Evolutionary conservation across 192 early-diverging fungal genomes (phyloP).

Genomic region (Chytriomyces sp.): DNA sequence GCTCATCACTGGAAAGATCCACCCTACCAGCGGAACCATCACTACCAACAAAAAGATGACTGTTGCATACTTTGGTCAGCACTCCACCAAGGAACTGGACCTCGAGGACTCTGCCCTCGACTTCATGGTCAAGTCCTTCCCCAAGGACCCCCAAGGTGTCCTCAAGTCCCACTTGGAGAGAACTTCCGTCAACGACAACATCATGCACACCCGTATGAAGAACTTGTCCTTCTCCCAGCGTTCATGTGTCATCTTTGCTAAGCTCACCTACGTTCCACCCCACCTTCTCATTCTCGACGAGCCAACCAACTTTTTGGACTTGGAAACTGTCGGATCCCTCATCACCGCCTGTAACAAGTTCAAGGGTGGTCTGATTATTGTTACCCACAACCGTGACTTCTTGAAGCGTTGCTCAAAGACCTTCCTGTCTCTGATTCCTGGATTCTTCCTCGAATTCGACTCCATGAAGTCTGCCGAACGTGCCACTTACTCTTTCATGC

Average conservation of each 20-base stretch:
- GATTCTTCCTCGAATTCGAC: conserved; percentile 39
- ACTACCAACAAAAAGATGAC: conserved; percentile 79
- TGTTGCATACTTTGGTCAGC: conserved; percentile 85
- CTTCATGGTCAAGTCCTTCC: conserved; percentile 27
- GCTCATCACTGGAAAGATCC: conserved; percentile 73
- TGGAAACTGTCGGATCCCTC: conserved; percentile 76
- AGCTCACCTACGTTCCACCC: conserved; percentile 80
- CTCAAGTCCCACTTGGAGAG: conserved; percentile 80
- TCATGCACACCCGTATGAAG: conserved; percentile 74
- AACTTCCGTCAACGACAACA: conserved; percentile 79
- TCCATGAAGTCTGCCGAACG: conserved; percentile 40
- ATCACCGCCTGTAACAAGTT: conserved; percentile 74
- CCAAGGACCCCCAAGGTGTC: conserved; percentile 27
- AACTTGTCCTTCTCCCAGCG: conserved; percentile 80
- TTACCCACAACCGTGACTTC: conserved; percentile 85
- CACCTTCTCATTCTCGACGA: conserved; percentile 84
- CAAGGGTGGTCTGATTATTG: conserved; percentile 80
- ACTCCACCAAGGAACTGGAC: conserved; percentile 71
- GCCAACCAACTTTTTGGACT: conserved; percentile 76
- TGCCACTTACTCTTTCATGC: conserved; percentile 38
- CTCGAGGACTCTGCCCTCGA: conserved; percentile 34
- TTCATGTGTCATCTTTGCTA: conserved; percentile 82
- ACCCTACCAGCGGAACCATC: conserved; percentile 67
- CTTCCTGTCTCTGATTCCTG: conserved; percentile 47
- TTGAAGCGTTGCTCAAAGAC: conserved; percentile 54